Evolutionary conservation across 495 filamentous ascomycete genomes (phyloP).

Genomic region (Xylaria grammica): DNA sequence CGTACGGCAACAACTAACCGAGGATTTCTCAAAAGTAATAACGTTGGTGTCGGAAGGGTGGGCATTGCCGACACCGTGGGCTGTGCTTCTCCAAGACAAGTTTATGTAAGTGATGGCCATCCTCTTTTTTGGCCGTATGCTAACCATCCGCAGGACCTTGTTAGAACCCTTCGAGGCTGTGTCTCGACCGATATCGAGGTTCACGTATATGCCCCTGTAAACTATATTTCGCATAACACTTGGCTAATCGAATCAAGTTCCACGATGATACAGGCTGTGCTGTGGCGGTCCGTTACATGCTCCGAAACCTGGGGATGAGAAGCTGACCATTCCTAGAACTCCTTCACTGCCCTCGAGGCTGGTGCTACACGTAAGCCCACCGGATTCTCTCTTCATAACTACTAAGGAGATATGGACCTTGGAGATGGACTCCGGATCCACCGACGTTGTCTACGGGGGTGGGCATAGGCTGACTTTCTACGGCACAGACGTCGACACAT

Average conservation of each 20-base stretch:
- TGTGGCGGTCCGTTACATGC: constrained; percentile 6
- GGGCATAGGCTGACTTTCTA: constrained; percentile 2
- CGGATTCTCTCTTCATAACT: constrained; percentile 2
- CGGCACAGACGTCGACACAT: constrained; percentile 28
- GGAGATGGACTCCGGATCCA: neutral
- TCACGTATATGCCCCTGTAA: constrained; percentile 1
- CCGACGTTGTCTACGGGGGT: constrained; percentile 2
- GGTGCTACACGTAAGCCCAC: constrained; percentile 59
- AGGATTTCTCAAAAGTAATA: constrained; percentile 32
- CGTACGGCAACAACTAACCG: constrained; percentile 1
- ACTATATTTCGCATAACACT: neutral
- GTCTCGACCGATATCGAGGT: constrained; percentile 9
- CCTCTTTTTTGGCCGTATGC: constrained; percentile 1
- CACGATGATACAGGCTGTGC: constrained; percentile 71
- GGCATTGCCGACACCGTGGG: constrained; percentile 87
- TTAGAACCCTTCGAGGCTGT: neutral
- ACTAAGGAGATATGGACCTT: constrained; percentile 2
- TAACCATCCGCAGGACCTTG: constrained; percentile 2
- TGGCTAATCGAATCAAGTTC: constrained; percentile 55
- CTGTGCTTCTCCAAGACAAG: constrained; percentile 76
- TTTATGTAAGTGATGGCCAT: constrained; percentile 38
- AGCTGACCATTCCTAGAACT: neutral
- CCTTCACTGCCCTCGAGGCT: constrained; percentile 63
- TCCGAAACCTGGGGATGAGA: neutral
- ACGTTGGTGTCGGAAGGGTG: constrained; percentile 64